Base-by-base conservation (phyloP, 768 basidiomycete genomes). In the Mycena capillaripes region DNA sequence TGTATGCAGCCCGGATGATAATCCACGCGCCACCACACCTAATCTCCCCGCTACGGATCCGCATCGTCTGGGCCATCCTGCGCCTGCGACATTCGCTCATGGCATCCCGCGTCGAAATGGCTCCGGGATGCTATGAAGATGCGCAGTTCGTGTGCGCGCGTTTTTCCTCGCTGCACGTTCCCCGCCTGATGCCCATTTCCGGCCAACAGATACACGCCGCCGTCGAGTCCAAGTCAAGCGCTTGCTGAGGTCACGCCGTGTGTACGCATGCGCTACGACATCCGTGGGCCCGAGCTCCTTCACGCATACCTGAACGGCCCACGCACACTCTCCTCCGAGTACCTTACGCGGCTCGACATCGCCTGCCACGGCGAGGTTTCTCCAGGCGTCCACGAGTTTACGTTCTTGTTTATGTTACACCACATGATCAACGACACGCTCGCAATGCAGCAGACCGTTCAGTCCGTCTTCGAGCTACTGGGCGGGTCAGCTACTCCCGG, bases 371-470 rank as follows among this genome's bases (percentile, higher is more conserved):
- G 73, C 25, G 38, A 46, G 6, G 71, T 66, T 30, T 44, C 53
- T 4, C 64, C 53, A 14, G 69, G 69, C 30, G 69, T 70, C n/a
- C 75, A 73, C 4, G 80, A 86, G 53, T 86, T 84, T 76, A 84
- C 90, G 71, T 71, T 91, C 46, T 79, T 88, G 77, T 82, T 90
- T 44, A 86, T 86, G 66, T 85, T 86, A 3, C 84, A 87, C 52
- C 90, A 91, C 73, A 90, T 87, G 76, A 79, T 91, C 40, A 89
- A 89, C 42, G 90, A 91, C 69, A 89, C 89, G 25, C 88, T 90
- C 84, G 87, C 88, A 0, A 77, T 90, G 16, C 88, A 90, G 71
- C 79, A 82, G 62, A 87, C 86, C 46, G 86, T 86, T 38, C 88
- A 90, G 75, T 87, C 88, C 72, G 86, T 91, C 65, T 86, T 90